Evolutionary conservation across 2,329 filamentous ascomycete genomes (phyloP).

Genomic region (Amylocarpus encephaloides): DNA sequence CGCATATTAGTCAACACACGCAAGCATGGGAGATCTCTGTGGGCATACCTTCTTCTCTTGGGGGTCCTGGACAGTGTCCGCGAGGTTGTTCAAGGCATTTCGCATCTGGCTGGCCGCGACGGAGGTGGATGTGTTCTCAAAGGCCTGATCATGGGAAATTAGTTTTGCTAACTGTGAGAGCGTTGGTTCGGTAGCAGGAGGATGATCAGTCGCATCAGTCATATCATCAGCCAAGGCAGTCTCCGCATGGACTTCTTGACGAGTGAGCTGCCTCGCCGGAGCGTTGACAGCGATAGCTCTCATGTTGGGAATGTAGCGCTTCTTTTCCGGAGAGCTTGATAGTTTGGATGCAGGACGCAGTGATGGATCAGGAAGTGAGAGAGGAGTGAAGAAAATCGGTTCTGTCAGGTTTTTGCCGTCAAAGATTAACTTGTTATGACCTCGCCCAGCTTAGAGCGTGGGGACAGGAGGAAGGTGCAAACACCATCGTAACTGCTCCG

Average conservation of each 20-base stretch:
- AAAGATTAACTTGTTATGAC: constrained; percentile 7
- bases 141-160: constrained; percentile 60
- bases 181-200: constrained; percentile 8
- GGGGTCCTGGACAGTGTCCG: constrained; percentile 81
- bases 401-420: neutral
- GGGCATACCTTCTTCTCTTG: constrained; percentile 69
- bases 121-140: constrained; percentile 98
- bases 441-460: constrained; percentile 10
- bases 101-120: constrained; percentile 99
- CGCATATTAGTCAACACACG: constrained; percentile 15
- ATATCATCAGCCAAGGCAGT: neutral
- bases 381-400: neutral
- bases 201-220: neutral
- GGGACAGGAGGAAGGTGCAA: constrained; percentile 19
- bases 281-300: neutral
- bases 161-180: constrained; percentile 27
- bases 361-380: neutral
- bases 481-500: constrained; percentile 3
- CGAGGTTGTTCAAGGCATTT: constrained; percentile 88
- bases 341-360: neutral
- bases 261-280: neutral
- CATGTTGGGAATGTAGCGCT: neutral
- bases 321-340: neutral
- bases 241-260: neutral
- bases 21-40: neutral